Percentiles rank a stretch among this genome's conserved stretches.
Conservation (phyloP, 768 basidiomycete species). For the Suillus decipiens region DNA sequence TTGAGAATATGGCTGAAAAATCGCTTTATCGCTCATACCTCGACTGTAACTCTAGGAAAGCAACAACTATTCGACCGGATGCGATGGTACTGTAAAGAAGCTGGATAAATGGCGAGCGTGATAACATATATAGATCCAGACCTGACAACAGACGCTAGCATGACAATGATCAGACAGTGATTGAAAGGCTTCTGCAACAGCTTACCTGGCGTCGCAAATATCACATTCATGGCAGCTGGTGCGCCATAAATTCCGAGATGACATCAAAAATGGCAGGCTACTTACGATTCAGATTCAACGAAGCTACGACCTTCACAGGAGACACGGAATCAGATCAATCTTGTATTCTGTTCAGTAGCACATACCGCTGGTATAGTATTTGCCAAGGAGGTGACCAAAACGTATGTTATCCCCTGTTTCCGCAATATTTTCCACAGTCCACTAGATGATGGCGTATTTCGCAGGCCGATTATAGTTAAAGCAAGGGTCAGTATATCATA, state of each 20-base stretch:
- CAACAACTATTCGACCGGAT: background rate
- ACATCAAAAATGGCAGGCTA: no score
- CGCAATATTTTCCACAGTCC: background rate
- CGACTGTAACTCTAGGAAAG: background rate
- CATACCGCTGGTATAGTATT: background rate
- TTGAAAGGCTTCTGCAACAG: background rate
- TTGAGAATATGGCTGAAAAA: background rate
- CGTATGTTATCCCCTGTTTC: constrained; percentile 4
- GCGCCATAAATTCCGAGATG: background rate
- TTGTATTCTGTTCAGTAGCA: background rate
- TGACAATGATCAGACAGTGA: background rate
- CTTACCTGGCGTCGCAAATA: constrained; percentile 2
- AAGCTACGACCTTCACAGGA: background rate
- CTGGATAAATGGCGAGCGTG: background rate
- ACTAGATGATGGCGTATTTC: constrained; percentile 2
- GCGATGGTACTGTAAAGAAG: constrained; percentile 1
- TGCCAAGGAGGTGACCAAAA: background rate
- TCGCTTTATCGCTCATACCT: background rate
- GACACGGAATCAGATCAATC: background rate
- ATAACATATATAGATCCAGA: background rate
- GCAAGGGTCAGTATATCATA: constrained; percentile 1
- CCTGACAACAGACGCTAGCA: background rate
- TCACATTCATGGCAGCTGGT: constrained; percentile 1
- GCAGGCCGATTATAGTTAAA: constrained; percentile 2
- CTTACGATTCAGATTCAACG: background rate